Base-by-base conservation (phyloP, 129 eudicot genomes). In the Centaurea solstitialis region DNA sequence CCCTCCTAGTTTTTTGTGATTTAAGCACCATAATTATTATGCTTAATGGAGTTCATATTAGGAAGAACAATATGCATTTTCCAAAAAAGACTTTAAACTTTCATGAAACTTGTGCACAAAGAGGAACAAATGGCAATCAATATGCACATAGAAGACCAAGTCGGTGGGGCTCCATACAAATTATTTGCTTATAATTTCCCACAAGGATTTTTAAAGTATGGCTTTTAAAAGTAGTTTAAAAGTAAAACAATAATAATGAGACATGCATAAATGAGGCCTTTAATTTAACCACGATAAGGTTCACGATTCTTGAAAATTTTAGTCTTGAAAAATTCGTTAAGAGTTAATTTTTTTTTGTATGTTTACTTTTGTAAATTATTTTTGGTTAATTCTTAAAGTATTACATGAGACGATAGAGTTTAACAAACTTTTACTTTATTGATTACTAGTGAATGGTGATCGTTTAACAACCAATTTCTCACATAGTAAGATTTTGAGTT, bases 161-260 rank as follows among this genome's bases (percentile, higher is more conserved):
- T 82, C 77, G 68, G 82, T 76, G 73, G 86, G 86, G 86, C 81
- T 83, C 82, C 74, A 76, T 70, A 70, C 78, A 83, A 82, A 83
- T 83, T 76, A 83, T 83, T 76, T 83, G 82, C 86, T 59, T 83
- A 83, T 83, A 70, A 83, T 83, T 82, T 83, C 82, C 86, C 86
- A 71, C 79, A 53, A 83, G 78, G 78, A 61, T 77, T 70, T 83
- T 76, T 70, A 70, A 70, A 83, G 78, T 83, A 76, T 82, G 50
- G 38, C 72, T 82, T 83, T 76, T 12, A 61, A 76, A 77, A 70
- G 86, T 77, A 28, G 65, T 82, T 50, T 70, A 70, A 82, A 82
- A 53, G 85, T 74, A 53, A 47, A 69, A 76, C 23, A 35, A 50
- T 68, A 68, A 68, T 38, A n/a, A 75, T 76, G 67, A 82, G 37